Base-by-base conservation (phyloP, 2,329 filamentous ascomycete genomes). In the Epichloe elymi region DNA sequence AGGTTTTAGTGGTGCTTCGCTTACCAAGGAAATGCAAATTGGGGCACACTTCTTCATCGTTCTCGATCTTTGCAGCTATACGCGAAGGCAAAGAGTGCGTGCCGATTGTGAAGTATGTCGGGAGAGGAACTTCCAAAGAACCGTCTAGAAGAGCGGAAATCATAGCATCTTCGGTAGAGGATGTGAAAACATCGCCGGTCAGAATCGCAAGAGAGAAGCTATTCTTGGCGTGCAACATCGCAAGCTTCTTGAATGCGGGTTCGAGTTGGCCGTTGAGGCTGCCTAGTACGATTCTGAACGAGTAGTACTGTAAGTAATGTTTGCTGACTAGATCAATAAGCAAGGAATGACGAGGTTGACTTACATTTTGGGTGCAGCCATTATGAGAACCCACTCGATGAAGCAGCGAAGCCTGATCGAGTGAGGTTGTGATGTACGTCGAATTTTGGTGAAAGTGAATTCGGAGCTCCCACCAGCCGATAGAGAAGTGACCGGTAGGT, bases 21-120 rank as follows among this genome's bases (percentile, higher is more conserved):
- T 93, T 94, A 52, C 87, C 90, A 1, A 98, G 78, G 61, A 85
- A 95, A 67, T 88, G 87, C 11, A 98, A 78, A 63, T 98, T 97
- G n/a, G 84, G 77, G 64, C 89, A 95, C 17, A 98, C 76, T 58
- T 83, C 80, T 61, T 82, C 83, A 55, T 85, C 80, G 36, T 78
- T 76, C 61, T 88, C 78, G 49, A 97, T 76, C 63, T 82, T 89
- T 61, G 86, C 79, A 19, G 85, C 72, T 20, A 96, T 78, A 33
- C 73, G 70, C 3, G 74, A 67, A 0, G 93, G 93, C 5, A 98
- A 73, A n/a, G 83, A 70, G 45, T 75, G 75, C 38, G 74, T 82
- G 58, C 87, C 89, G 54, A 95, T 74, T 3, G 87, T 88, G 65
- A 97, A 98, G 70, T 98, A 98, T 8, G 86, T 94, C 1, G 90